phyloP scores from a whole-genome alignment of 2,329 filamentous ascomycete genomes.

The Chaetomiaceae sp. region DNA sequence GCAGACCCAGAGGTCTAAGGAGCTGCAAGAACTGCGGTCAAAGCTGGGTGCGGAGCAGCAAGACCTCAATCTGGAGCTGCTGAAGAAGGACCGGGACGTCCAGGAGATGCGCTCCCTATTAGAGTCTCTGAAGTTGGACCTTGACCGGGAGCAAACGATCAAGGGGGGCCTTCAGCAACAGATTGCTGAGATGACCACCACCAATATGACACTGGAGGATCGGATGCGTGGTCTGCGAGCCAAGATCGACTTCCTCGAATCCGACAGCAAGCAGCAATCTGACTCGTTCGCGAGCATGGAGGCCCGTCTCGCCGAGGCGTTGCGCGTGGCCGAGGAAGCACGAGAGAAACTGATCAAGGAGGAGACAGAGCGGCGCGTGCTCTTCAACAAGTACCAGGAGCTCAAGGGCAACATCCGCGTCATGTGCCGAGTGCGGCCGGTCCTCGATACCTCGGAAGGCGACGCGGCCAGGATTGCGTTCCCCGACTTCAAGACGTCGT shows the following conservation, averaged over 20 bases:
- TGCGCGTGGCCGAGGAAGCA: slow-evolving; percentile 62
- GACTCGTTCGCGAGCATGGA: slow-evolving; percentile 80
- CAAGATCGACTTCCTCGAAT: slow-evolving; percentile 84
- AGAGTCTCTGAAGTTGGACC: slow-evolving; percentile 44
- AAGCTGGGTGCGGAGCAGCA: slow-evolving; percentile 49
- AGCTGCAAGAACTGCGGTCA: slow-evolving; percentile 60
- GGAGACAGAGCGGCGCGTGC: slow-evolving; percentile 80
- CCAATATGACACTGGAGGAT: slow-evolving; percentile 65
- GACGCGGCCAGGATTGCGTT: slow-evolving; percentile 70
- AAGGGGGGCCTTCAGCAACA: slow-evolving; percentile 50
- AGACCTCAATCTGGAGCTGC: slow-evolving; percentile 43
- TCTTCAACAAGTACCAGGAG: slow-evolving; percentile 98
- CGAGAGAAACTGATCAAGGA: slow-evolving; percentile 83
- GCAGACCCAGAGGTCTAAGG: slow-evolving; percentile 50
- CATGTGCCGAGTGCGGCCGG: slow-evolving; percentile 89
- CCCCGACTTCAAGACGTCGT: slow-evolving; percentile 77
- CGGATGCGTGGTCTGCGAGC: slow-evolving; percentile 71
- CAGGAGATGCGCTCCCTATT: slow-evolving; percentile 43
- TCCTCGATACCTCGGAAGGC: slow-evolving; percentile 54
- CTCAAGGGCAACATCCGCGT: slow-evolving; percentile 97
- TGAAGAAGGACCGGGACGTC: slow-evolving; percentile 51
- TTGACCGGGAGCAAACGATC: slow-evolving; percentile 60
- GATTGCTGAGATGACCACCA: slow-evolving; percentile 54
- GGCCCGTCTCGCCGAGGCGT: slow-evolving; percentile 70
- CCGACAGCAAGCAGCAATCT: slow-evolving; percentile 82